Percentiles rank a stretch among this genome's conserved stretches.
These are phyloP conservation scores for Boletus eberwhitei DNA, from an alignment of 768 basidiomycete genomes.

Conservation along the genomic window DNA sequence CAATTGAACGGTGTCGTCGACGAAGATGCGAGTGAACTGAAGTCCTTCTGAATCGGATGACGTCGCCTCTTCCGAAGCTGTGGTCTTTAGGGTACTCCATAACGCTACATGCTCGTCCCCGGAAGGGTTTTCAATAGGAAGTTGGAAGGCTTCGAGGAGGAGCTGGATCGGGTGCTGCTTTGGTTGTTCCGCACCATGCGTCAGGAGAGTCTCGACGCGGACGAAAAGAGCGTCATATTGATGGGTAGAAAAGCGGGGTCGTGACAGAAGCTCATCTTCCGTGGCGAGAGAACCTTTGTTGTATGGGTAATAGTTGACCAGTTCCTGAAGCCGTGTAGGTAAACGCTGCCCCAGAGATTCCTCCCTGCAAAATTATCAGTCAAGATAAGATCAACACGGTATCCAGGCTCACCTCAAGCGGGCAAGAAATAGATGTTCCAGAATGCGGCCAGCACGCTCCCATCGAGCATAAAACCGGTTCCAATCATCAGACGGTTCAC, in stretches of 20 bases:
- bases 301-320: constrained; percentile 71
- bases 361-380: constrained; percentile 41
- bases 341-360: constrained; percentile 53
- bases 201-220: constrained; percentile 56
- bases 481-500: constrained; percentile 57
- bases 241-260: constrained; percentile 67
- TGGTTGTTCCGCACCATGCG: constrained; percentile 32
- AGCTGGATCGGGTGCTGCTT: constrained; percentile 56
- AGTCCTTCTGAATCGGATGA: constrained; percentile 30
- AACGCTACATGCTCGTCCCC: constrained; percentile 37
- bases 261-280: constrained; percentile 49
- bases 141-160: constrained; percentile 60
- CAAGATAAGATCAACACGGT: not conserved
- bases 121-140: constrained; percentile 30
- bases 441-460: constrained; percentile 67
- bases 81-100: constrained; percentile 55
- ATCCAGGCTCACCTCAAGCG: constrained; percentile 54
- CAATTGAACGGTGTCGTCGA: constrained; percentile 62
- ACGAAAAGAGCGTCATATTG: constrained; percentile 63
- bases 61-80: constrained; percentile 33
- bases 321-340: constrained; percentile 67
- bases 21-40: constrained; percentile 51
- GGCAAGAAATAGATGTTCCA: constrained; percentile 76
- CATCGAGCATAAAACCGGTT: constrained; percentile 65
- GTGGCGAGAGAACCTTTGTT: constrained; percentile 25